A percentile compares a stretch with the other conserved stretches of the same genome.
Conservation (phyloP, 805 yeast genomes). For the Gaillardinia entomophila region DNA sequence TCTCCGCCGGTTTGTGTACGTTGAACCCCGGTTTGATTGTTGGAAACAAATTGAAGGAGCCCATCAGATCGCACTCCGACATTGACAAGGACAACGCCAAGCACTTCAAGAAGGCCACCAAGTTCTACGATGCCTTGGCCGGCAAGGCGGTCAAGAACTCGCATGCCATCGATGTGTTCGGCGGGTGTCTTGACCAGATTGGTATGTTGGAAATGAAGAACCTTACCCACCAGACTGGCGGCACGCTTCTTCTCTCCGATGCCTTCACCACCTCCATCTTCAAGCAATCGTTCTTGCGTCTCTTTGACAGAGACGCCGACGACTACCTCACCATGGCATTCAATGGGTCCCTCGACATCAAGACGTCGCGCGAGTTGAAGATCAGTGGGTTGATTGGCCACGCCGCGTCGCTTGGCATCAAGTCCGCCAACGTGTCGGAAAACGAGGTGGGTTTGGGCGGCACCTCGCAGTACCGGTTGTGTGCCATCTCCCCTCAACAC, state of each 20-base stretch:
- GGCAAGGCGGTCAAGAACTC: conserved; percentile 63
- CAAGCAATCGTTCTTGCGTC: conserved; percentile 83
- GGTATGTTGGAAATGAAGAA: conserved; percentile 93
- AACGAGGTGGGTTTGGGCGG: conserved; percentile 93
- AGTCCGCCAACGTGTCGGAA: conserved; percentile 77
- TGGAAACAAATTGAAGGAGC: conserved; percentile 85
- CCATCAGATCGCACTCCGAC: conserved; percentile 95
- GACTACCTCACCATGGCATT: conserved; percentile 86
- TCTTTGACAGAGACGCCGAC: conserved; percentile 81
- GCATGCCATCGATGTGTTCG: conserved; percentile 84
- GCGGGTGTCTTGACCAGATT: conserved; percentile 94
- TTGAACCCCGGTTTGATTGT: conserved; percentile 93
- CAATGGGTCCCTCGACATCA: conserved; percentile 82
- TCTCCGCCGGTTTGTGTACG: conserved; percentile 94
- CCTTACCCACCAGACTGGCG: conserved; percentile 82
- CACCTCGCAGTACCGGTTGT: conserved; percentile 81
- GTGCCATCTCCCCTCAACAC: conserved; percentile 80
- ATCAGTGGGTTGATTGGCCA: conserved; percentile 93
- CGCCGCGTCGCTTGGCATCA: conserved; percentile 67
- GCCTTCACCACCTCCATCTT: conserved; percentile 93
- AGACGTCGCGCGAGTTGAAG: conserved; percentile 82
- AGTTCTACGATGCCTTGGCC: conserved; percentile 73
- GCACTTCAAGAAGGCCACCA: conserved; percentile 80
- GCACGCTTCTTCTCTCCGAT: conserved; percentile 81
- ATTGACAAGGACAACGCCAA: conserved; percentile 85